These are phyloP conservation scores for Microcos paniculata DNA, from an alignment of 345 rosid genomes.

Conservation along the genomic window DNA sequence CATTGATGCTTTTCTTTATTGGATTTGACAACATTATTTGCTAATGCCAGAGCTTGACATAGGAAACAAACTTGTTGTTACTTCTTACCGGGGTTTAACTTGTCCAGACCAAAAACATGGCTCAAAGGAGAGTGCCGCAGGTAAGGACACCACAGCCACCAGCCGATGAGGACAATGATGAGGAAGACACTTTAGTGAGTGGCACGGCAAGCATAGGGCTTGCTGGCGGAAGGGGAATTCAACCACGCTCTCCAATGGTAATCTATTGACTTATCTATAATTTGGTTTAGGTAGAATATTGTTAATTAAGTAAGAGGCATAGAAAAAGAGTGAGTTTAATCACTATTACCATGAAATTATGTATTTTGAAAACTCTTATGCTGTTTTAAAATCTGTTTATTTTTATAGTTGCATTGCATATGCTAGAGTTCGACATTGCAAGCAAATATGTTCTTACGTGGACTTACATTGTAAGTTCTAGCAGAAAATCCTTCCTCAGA, in stretches of 20 bases:
- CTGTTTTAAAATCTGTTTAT: background rate
- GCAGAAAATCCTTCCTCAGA: conserved; percentile 36
- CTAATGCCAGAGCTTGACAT: background rate
- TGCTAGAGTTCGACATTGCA: background rate
- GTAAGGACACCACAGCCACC: conserved; percentile 23
- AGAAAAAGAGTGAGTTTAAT: background rate
- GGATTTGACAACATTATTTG: background rate
- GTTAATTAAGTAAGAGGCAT: background rate
- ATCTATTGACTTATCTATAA: conserved; percentile 5
- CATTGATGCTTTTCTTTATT: background rate
- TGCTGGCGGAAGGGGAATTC: conserved; percentile 49
- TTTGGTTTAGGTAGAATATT: background rate
- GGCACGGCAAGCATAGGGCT: conserved; percentile 46
- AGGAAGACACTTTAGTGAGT: conserved; percentile 33
- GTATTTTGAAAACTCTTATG: background rate
- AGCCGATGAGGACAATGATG: conserved; percentile 35
- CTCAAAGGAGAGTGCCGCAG: conserved; percentile 34
- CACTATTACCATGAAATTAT: too few species aligned
- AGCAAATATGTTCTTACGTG: conserved; percentile 6
- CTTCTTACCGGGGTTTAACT: background rate
- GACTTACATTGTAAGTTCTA: conserved; percentile 24
- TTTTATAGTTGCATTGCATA: background rate
- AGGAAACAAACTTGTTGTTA: background rate
- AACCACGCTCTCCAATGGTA: conserved; percentile 50
- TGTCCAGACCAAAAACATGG: conserved; percentile 39